Base-by-base conservation (phyloP, 2,329 filamentous ascomycete genomes). In the Calycina marina region DNA sequence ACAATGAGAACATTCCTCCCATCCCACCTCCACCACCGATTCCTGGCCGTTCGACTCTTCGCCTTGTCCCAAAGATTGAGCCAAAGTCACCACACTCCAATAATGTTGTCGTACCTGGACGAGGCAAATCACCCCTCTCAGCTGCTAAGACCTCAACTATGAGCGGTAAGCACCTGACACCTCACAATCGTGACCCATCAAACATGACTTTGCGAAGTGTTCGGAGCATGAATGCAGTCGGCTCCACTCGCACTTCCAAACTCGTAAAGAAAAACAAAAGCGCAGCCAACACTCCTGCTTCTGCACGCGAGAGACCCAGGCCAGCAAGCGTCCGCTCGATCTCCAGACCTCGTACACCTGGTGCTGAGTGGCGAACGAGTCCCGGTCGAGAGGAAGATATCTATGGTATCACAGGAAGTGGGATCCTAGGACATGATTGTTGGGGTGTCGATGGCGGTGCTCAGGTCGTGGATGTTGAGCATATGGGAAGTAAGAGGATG, bases 401-500 rank as follows among this genome's bases (percentile, higher is more conserved):
- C 10, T 43, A 45, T 37, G 34, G 33, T 14, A 25, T 26, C 8
- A 33, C 46, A 20, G 38, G 35, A 5, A 25, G 35, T 18, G 39
- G 39, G n/a, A 18, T 42, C 32, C 48, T 39, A 31, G 47, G 26
- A 34, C 50, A 34, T 18, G 9, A 41, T 33, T 30, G 28, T 34
- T 4, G 29, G 8, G n/a, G n/a, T 8, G 18, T 13, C 27, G 18
- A 11, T 13, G 32, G 15, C 10, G 31, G 26, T 30, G 39, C 40
- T 34, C 42, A 18, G 16, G 14, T 28, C 9, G 9, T 18, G 8
- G 52, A 56, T 24, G 47, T 51, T 0, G 57, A 61, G 36, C 48
- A 47, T 0, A 47, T 59, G 37, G 61, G 61, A 2, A 65, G 64
- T 42, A 61, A 61, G 47, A 55, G 55, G 25, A 69, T 71, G 61